Evolutionary conservation across 495 filamentous ascomycete genomes (phyloP), one percentile per base, ranked within the genome.

Genomic region (Talaromyces borbonicus): DNA sequence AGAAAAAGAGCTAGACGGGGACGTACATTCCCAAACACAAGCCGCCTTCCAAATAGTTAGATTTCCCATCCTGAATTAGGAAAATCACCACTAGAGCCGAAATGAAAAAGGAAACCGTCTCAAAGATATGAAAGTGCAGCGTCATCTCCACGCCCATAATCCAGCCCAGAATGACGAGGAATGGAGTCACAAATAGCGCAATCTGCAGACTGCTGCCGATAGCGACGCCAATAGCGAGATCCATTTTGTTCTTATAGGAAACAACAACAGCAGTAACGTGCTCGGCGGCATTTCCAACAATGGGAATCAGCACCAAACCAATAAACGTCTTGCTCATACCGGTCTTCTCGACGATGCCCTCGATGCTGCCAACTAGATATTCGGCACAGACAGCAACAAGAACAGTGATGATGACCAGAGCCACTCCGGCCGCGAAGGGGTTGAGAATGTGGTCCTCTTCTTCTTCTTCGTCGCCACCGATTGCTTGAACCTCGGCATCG

Each of bases 251-350:
- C 68, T 94, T 94, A 56, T 83, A 76, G 0, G 92, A 86, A 31
- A 96, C 90, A 23, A 96, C 83, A 30, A 89, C 82, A 9, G 92
- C 92, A 6, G 92, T 96, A 30, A 94, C 90, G 61, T 98, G 92
- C 65, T 98, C 92, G 7, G 92, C 92, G 1, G 92, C 92, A 56
- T 98, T 98, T 48, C 92, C 92, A 26, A 98, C 92, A 58, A 98
- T 96, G 20, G 92, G 92, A 33, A 98, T 84, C 27, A 98, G 73
- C 49, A 98, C 83, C 43, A 98, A 74, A 69, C 92, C 92, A 58
- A 97, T 92, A 61, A 98, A 98, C 3, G 85, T 95, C 60, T 92
- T 93, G 69, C 81, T 89, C 71, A 98, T 90, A 53, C 83, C 80
- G 8, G 84, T 83, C 47, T 76, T 81, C 49, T 84, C 66, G 22